Evolutionary conservation across 768 basidiomycete genomes (phyloP).

Genomic region (Lepiota venenata): DNA sequence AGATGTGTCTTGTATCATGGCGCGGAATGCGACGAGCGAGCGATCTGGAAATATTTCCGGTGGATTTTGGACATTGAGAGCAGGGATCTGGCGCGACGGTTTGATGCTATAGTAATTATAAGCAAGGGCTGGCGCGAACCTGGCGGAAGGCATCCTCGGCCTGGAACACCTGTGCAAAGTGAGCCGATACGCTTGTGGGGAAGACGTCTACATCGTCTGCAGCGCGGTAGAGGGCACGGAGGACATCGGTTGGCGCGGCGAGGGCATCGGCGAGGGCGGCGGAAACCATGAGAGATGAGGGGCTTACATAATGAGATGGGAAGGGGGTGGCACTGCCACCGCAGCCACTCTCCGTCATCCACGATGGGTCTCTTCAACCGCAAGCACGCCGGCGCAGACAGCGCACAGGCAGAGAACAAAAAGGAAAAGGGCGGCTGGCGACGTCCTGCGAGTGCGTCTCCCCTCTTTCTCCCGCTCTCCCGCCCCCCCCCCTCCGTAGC

Average conservation of each 20-base stretch:
- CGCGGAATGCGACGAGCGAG: conserved; percentile 68
- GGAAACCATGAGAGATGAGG: conserved; percentile 45
- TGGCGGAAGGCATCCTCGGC: conserved; percentile 36
- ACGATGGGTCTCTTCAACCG: conserved; percentile 59
- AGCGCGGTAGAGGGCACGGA: conserved; percentile 45
- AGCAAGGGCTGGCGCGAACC: conserved; percentile 20
- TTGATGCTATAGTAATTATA: background rate
- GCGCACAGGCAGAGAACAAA: conserved; percentile 50
- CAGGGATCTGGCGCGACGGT: conserved; percentile 50
- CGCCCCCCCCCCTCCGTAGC: conserved; percentile 14
- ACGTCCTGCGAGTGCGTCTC: conserved; percentile 73
- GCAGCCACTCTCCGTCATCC: conserved; percentile 13
- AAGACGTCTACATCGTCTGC: conserved; percentile 30
- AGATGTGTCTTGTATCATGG: conserved; percentile 84
- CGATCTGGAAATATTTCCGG: conserved; percentile 47
- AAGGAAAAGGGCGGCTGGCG: conserved; percentile 88
- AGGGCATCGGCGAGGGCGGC: conserved; percentile 42
- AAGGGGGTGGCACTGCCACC: conserved; percentile 2
- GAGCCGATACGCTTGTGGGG: conserved; percentile 36
- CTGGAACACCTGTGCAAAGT: conserved; percentile 46
- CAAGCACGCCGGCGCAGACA: conserved; percentile 39
- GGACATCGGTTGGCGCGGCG: conserved; percentile 41
- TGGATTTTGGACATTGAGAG: conserved; percentile 43
- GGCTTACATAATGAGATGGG: conserved; percentile 14
- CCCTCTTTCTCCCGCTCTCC: conserved; percentile 6